These are phyloP conservation scores for Dendrobium officinale DNA, from an alignment of 106 monocot genomes.

Conservation along the genomic window DNA sequence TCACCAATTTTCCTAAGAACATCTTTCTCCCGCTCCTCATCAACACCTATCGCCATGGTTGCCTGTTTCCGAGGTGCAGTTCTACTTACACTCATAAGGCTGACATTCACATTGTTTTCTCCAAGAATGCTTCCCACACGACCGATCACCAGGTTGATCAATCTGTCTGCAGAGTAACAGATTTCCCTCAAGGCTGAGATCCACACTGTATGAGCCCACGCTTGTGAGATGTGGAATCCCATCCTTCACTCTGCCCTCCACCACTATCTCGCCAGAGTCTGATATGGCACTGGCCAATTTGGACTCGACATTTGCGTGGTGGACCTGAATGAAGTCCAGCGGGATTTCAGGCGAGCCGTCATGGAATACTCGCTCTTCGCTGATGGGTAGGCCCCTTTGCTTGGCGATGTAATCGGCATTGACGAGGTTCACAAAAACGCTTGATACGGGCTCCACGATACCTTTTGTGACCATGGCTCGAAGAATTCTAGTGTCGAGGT, in stretches of 20 bases:
- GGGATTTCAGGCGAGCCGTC: conserved; percentile 52
- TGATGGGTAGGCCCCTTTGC: conserved; percentile 67
- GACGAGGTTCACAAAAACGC: conserved; percentile 64
- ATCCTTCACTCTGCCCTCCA: conserved; percentile 77
- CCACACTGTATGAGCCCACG: conserved; percentile 63
- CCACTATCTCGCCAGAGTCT: conserved; percentile 49
- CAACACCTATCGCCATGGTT: conserved; percentile 63
- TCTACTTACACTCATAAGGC: conserved; percentile 70
- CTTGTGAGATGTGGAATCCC: conserved; percentile 57
- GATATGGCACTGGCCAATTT: conserved; percentile 70
- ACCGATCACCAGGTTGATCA: conserved; percentile 61
- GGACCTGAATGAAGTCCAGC: conserved; percentile 66
- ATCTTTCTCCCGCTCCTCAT: conserved; percentile 50
- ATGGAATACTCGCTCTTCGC: conserved; percentile 52
- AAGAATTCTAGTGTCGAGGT: conserved; percentile 76
- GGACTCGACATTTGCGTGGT: conserved; percentile 49
- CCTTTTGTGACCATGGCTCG: conserved; percentile 87
- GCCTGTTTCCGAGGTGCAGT: conserved; percentile 31
- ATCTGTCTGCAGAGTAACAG: conserved; percentile 53
- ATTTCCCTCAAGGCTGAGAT: conserved; percentile 76
- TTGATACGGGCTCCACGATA: conserved; percentile 73
- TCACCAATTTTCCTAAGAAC: conserved; percentile 40
- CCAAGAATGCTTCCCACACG: conserved; percentile 38
- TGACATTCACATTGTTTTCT: conserved; percentile 45
- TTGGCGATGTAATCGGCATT: conserved; percentile 81